Conservation (phyloP, 257 asterid species). For the Solanum virginianum region DNA sequence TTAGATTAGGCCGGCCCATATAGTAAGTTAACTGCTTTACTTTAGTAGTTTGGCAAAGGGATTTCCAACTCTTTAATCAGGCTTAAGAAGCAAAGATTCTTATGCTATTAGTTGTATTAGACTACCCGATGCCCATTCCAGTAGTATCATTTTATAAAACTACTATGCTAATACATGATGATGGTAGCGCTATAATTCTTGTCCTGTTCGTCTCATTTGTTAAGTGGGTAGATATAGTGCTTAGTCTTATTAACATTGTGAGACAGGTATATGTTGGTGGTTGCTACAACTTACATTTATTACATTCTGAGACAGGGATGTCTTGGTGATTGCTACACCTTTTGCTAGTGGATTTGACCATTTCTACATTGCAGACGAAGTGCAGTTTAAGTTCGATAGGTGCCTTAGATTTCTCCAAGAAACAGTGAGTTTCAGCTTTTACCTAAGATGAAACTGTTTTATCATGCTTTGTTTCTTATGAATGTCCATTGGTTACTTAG, state of each 20-base stretch:
- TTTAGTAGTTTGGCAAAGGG: neutral
- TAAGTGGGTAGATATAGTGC: neutral
- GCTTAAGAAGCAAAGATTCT: neutral
- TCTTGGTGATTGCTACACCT: slow-evolving; percentile 85
- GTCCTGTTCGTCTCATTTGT: neutral
- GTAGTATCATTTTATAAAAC: neutral
- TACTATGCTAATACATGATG: neutral
- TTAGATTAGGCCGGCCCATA: neutral
- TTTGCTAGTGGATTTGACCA: slow-evolving; percentile 94
- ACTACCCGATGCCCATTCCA: neutral
- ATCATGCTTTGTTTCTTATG: neutral
- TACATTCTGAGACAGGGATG: slow-evolving; percentile 51
- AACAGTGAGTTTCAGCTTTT: slow-evolving; percentile 32
- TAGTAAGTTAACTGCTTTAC: neutral
- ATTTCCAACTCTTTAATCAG: neutral
- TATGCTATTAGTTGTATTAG: neutral
- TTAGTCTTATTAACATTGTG: neutral
- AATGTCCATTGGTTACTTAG: slow-evolving; percentile 23
- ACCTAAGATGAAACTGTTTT: neutral
- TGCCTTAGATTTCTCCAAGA: slow-evolving; percentile 68
- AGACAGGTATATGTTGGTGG: neutral
- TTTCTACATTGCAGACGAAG: slow-evolving; percentile 92
- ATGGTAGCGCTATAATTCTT: neutral
- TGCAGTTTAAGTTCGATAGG: slow-evolving; percentile 78
- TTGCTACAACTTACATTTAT: slow-evolving; percentile 1